Evolutionary conservation across 1,284 basidiomycete species (phyloP).

Genomic region (Cystobasidium sp.): DNA sequence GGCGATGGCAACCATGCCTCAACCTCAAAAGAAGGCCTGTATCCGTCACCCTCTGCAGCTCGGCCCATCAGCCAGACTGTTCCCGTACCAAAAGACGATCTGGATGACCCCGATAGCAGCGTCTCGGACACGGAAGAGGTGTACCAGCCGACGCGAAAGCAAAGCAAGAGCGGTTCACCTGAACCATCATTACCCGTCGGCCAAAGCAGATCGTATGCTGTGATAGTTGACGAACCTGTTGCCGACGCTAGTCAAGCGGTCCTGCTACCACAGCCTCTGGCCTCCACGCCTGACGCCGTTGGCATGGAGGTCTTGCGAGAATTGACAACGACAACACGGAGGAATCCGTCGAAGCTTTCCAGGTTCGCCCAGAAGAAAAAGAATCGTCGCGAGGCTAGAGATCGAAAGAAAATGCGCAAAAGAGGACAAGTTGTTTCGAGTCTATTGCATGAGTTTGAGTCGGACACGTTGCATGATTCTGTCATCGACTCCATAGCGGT

Average conservation of each 20-base stretch:
- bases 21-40: too few relatives aligned
- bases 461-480: not conserved
- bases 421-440: not conserved
- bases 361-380: constrained; percentile 26
- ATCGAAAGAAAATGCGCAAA: constrained; percentile 28
- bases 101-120: not conserved
- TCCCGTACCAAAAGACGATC: not conserved
- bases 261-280: not conserved
- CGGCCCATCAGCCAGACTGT: too few relatives aligned
- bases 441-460: not conserved
- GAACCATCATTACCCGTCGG: not conserved
- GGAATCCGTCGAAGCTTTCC: not conserved
- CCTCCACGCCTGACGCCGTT: not conserved
- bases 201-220: constrained; percentile 10
- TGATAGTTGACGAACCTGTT: not conserved
- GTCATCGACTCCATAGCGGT: too few relatives aligned
- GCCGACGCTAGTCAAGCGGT: too few relatives aligned
- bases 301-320: not conserved
- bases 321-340: not conserved
- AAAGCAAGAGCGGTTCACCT: not conserved
- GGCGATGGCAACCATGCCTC: not conserved
- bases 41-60: not conserved
- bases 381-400: constrained; percentile 9
- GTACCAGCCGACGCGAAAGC: not conserved
- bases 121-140: constrained; percentile 37